These are phyloP conservation scores for Lecanosticta acicola DNA, from an alignment of 2,329 filamentous ascomycete species.

Conservation along the genomic window DNA sequence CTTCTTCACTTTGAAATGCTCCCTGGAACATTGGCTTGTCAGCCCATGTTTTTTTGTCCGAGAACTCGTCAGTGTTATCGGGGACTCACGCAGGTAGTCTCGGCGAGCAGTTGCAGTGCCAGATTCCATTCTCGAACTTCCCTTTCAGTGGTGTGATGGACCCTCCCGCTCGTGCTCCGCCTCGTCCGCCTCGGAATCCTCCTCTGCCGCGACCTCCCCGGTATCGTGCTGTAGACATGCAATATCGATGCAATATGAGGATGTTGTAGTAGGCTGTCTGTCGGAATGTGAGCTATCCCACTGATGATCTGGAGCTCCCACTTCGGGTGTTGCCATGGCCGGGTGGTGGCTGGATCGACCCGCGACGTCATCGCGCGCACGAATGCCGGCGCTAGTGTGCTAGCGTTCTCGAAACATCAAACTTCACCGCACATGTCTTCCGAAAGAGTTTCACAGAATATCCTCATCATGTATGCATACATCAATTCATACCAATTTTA, in stretches of 20 bases:
- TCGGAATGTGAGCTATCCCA: no score
- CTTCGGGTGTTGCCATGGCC: not conserved
- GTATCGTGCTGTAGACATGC: not conserved
- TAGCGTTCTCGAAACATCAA: not conserved
- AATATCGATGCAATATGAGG: not conserved
- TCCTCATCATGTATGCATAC: no score
- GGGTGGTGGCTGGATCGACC: not conserved
- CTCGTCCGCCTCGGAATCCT: slow-evolving; percentile 9
- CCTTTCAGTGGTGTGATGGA: slow-evolving; percentile 19
- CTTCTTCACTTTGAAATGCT: slow-evolving; percentile 54
- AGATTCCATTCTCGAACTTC: slow-evolving; percentile 35
- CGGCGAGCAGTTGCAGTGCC: slow-evolving; percentile 53
- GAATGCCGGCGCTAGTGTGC: not conserved
- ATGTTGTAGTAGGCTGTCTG: not conserved
- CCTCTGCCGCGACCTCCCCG: slow-evolving; percentile 5
- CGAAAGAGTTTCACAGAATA: no score
- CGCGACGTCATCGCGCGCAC: not conserved
- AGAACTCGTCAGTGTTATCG: no score
- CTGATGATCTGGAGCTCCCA: no score
- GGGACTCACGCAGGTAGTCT: slow-evolving; percentile 51
- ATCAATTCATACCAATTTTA: no score
- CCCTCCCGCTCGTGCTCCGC: slow-evolving; percentile 8
- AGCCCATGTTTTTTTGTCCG: no score
- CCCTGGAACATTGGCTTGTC: no score
- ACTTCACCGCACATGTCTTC: not conserved